phyloP scores from a whole-genome alignment of 2,329 filamentous ascomycete genomes.

The Cercospora beticola region DNA sequence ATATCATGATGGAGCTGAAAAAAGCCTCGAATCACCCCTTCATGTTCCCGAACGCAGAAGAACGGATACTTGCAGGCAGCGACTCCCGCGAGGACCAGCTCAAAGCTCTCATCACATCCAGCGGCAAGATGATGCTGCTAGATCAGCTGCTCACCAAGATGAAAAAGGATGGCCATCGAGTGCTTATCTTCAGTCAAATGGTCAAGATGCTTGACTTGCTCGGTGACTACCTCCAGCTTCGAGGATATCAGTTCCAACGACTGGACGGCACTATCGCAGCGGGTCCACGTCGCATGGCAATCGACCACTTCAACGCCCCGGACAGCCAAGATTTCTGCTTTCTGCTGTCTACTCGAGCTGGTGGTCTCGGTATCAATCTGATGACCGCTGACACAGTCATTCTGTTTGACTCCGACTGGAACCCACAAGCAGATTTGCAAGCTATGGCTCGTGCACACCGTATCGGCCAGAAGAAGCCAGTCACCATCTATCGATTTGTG shows the following conservation, averaged over 20 bases:
- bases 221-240: slow-evolving; percentile 86
- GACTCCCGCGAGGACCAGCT: slow-evolving; percentile 83
- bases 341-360: slow-evolving; percentile 88
- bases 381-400: slow-evolving; percentile 99
- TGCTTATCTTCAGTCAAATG: slow-evolving; percentile 99
- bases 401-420: slow-evolving; percentile 98
- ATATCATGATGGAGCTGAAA: slow-evolving; percentile 99
- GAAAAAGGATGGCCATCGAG: slow-evolving; percentile 89
- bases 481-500: slow-evolving; percentile 93
- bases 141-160: slow-evolving; percentile 93
- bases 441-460: slow-evolving; percentile 98
- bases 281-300: slow-evolving; percentile 82
- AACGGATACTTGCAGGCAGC: slow-evolving; percentile 75
- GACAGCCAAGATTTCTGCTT: slow-evolving; percentile 96
- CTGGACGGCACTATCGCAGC: slow-evolving; percentile 94
- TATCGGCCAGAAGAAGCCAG: slow-evolving; percentile 93
- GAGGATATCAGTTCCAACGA: slow-evolving; percentile 93
- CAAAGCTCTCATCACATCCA: slow-evolving; percentile 90
- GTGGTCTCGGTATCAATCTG: slow-evolving; percentile 96
- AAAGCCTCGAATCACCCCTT: slow-evolving; percentile 99
- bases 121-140: slow-evolving; percentile 99
- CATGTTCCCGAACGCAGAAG: slow-evolving; percentile 93
- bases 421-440: slow-evolving; percentile 95
- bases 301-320: slow-evolving; percentile 98
- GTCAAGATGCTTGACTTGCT: slow-evolving; percentile 97